Evolutionary conservation across 495 filamentous ascomycete genomes (phyloP).

Genomic region (Friedmanniomyces simplex): DNA sequence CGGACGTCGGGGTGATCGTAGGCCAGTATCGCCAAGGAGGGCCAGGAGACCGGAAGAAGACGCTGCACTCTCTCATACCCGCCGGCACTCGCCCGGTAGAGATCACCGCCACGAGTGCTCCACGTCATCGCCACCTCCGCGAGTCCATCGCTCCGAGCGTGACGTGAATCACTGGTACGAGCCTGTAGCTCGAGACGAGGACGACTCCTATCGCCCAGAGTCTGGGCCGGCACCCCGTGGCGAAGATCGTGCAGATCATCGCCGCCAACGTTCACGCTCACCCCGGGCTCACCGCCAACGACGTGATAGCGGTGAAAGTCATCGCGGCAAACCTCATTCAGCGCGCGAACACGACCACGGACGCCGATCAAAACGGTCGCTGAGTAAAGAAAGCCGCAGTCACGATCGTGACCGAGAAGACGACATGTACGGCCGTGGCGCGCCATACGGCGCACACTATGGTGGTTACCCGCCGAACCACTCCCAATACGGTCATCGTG

Average conservation of each 20-base stretch:
- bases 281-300: background rate
- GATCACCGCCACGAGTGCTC: background rate
- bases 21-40: slow-evolving; percentile 11
- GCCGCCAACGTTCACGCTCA: slow-evolving; percentile 5
- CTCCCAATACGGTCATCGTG: slow-evolving; percentile 42
- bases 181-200: background rate
- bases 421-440: slow-evolving; percentile 18
- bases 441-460: slow-evolving; percentile 23
- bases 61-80: background rate
- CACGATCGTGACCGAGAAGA: slow-evolving; percentile 6
- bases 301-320: background rate
- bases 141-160: background rate
- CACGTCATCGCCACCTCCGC: background rate
- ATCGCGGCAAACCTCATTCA: background rate
- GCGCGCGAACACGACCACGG: background rate
- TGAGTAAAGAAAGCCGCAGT: slow-evolving; percentile 8
- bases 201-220: background rate
- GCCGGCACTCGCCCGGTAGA: background rate
- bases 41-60: slow-evolving; percentile 1
- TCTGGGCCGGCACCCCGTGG: background rate
- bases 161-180: background rate
- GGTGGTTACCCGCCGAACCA: slow-evolving; percentile 37
- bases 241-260: background rate
- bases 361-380: background rate
- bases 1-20: slow-evolving; percentile 20